A percentile compares a stretch with the other conserved stretches of the same genome.
These are phyloP conservation scores for Anethum foeniculum DNA, from an alignment of 140 eudicot genomes.

Conservation along the genomic window DNA sequence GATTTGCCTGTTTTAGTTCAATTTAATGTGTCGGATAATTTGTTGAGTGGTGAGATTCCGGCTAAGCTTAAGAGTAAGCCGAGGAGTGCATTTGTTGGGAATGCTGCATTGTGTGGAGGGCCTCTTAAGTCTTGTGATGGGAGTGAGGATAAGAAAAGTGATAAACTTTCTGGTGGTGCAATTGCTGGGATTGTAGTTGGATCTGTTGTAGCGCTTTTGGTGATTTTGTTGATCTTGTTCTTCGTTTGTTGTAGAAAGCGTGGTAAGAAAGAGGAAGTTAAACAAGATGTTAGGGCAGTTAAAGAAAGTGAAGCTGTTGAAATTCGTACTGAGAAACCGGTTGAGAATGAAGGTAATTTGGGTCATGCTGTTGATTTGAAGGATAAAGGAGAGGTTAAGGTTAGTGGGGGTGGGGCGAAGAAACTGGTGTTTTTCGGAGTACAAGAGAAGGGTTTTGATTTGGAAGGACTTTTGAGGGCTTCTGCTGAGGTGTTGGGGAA, in stretches of 20 bases:
- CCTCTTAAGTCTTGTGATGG: conserved; percentile 43
- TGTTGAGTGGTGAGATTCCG: conserved; percentile 37
- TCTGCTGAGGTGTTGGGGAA: conserved; percentile 92
- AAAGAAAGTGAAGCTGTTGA: conserved; percentile 32
- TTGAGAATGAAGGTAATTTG: conserved; percentile 13
- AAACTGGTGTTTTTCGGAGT: conserved; percentile 50
- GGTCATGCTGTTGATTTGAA: conserved; percentile 23
- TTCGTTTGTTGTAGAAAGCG: conserved; percentile 43
- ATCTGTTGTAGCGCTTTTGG: conserved; percentile 36
- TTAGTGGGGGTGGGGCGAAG: conserved; percentile 32
- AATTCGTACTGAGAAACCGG: conserved; percentile 29
- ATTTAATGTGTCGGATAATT: conserved; percentile 47
- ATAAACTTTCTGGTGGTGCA: conserved; percentile 63
- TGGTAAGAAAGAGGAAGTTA: conserved; percentile 17
- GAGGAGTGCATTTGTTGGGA: conserved; percentile 46
- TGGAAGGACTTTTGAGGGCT: conserved; percentile 70
- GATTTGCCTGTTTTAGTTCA: conserved; percentile 20
- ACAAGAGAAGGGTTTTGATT: conserved; percentile 37
- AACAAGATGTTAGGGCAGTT: conserved; percentile 13
- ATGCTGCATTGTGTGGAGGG: conserved; percentile 41
- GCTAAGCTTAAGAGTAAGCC: conserved; percentile 23
- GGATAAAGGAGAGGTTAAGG: conserved; percentile 32
- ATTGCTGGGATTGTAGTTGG: conserved; percentile 78
- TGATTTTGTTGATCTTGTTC: conserved; percentile 35
- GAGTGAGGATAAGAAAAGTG: conserved; percentile 17